Evolutionary conservation across 805 yeast species (phyloP).

Genomic region (Metschnikowia anglica): DNA sequence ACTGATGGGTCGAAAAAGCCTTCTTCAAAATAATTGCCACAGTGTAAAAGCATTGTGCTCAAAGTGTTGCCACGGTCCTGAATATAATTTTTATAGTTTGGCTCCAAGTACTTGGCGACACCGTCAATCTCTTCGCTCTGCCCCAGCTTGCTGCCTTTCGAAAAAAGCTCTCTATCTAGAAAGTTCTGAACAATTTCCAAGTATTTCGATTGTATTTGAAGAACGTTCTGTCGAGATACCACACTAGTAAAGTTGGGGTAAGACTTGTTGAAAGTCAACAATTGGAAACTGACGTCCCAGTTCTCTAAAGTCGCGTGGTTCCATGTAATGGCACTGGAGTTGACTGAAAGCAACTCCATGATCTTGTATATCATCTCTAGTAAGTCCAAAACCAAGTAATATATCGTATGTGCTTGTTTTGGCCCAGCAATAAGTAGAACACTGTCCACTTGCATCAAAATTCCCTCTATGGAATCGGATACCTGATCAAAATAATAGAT

Average conservation of each 20-base stretch:
- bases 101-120: slow-evolving; percentile 25
- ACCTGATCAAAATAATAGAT: slow-evolving; percentile 85
- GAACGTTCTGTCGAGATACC: slow-evolving; percentile 25
- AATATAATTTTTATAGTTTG: slow-evolving; percentile 46
- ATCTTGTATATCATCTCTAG: slow-evolving; percentile 34
- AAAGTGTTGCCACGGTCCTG: slow-evolving; percentile 42
- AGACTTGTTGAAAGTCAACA: slow-evolving; percentile 25
- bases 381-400: slow-evolving; percentile 27
- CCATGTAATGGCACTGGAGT: slow-evolving; percentile 39
- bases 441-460: slow-evolving; percentile 47
- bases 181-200: slow-evolving; percentile 39
- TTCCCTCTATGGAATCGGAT: slow-evolving; percentile 73
- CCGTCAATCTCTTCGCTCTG: slow-evolving; percentile 14
- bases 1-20: slow-evolving; percentile 17
- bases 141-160: slow-evolving; percentile 25
- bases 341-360: slow-evolving; percentile 31
- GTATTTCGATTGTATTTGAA: slow-evolving; percentile 40
- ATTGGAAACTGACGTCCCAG: slow-evolving; percentile 44
- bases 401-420: slow-evolving; percentile 16
- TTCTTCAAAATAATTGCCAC: slow-evolving; percentile 33
- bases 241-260: slow-evolving; percentile 11
- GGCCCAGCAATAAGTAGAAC: slow-evolving; percentile 18
- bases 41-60: slow-evolving; percentile 36
- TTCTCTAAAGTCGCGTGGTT: slow-evolving; percentile 43
- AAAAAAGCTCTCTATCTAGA: slow-evolving; percentile 21